phyloP scores from a whole-genome alignment of 75 land plant species.

The Pseudotsuga menziesii region DNA sequence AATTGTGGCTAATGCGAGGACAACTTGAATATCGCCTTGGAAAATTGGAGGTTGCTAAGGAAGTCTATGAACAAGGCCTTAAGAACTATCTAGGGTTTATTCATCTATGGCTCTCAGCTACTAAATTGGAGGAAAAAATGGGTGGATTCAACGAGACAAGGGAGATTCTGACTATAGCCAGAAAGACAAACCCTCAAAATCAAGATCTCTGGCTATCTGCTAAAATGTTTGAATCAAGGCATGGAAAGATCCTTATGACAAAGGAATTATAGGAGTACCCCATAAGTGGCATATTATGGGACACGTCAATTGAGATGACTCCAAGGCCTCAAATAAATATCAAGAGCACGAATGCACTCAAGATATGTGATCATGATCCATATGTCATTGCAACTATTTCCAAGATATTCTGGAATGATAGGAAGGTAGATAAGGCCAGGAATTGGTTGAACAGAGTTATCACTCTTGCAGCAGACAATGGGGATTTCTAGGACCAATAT shows the following conservation, averaged over 20 bases:
- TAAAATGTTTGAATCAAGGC: conserved; percentile 69
- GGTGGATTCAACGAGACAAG: conserved; percentile 85
- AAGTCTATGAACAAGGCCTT: too few relatives aligned
- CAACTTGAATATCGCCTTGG: conserved; percentile 81
- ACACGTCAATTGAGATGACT: conserved; percentile 87
- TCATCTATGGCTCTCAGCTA: conserved; percentile 92
- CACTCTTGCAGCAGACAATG: too few relatives aligned
- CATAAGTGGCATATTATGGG: conserved; percentile 88
- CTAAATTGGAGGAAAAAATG: conserved; percentile 70
- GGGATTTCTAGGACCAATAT: too few relatives aligned
- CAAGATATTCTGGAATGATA: too few relatives aligned
- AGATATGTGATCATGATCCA: too few relatives aligned
- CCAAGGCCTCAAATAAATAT: conserved; percentile 79
- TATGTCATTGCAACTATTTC: too few relatives aligned
- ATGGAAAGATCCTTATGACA: conserved; percentile 89
- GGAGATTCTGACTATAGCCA: conserved; percentile 74
- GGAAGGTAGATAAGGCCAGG: too few relatives aligned
- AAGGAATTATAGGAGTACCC: conserved; percentile 95
- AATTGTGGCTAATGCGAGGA: conserved; percentile 93
- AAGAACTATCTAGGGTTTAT: too few relatives aligned
- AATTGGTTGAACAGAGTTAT: too few relatives aligned
- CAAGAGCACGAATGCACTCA: too few relatives aligned
- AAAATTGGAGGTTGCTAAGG: conserved; percentile 59
- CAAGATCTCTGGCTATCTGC: conserved; percentile 96
- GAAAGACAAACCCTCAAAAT: conserved; percentile 70